A percentile compares a stretch with the other conserved stretches of the same genome.
These are phyloP conservation scores for Biscogniauxia sp. DNA, from an alignment of 2,329 filamentous ascomycete species.

Conservation along the genomic window DNA sequence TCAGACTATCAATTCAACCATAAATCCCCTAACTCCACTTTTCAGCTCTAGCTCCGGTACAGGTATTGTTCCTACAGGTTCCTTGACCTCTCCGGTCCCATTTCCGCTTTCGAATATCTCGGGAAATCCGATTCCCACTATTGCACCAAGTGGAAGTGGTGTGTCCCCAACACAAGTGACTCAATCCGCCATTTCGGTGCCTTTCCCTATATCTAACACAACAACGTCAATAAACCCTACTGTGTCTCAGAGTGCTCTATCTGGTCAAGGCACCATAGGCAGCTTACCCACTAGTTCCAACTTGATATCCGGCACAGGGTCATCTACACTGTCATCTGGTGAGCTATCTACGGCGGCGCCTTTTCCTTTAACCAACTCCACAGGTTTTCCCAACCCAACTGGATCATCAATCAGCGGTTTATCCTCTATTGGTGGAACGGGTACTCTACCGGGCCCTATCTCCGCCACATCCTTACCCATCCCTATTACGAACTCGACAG, in stretches of 20 bases:
- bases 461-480: slow-evolving; percentile 6
- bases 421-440: slow-evolving; percentile 3
- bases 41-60: neutral
- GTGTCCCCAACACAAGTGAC: slow-evolving; percentile 6
- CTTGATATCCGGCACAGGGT: slow-evolving; percentile 3
- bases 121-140: slow-evolving; percentile 5
- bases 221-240: slow-evolving; percentile 6
- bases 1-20: slow-evolving; percentile 7
- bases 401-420: slow-evolving; percentile 2
- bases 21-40: neutral
- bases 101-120: slow-evolving; percentile 2
- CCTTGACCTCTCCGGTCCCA: slow-evolving; percentile 4
- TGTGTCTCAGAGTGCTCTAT: neutral
- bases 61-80: slow-evolving; percentile 1
- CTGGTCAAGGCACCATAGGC: too few relatives aligned
- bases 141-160: slow-evolving; percentile 7
- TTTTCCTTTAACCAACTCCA: slow-evolving; percentile 14
- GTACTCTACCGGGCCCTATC: slow-evolving; percentile 1
- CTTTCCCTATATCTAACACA: slow-evolving; percentile 14
- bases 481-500: slow-evolving; percentile 14
- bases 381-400: slow-evolving; percentile 8
- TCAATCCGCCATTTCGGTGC: slow-evolving; percentile 6
- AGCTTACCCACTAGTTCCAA: neutral
- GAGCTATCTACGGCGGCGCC: slow-evolving; percentile 3
- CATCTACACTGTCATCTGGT: slow-evolving; percentile 3